A percentile compares a stretch with the other conserved stretches of the same genome.
Conservation (phyloP, 73 alveolate species). For the Paramecium tetraurelia region DNA sequence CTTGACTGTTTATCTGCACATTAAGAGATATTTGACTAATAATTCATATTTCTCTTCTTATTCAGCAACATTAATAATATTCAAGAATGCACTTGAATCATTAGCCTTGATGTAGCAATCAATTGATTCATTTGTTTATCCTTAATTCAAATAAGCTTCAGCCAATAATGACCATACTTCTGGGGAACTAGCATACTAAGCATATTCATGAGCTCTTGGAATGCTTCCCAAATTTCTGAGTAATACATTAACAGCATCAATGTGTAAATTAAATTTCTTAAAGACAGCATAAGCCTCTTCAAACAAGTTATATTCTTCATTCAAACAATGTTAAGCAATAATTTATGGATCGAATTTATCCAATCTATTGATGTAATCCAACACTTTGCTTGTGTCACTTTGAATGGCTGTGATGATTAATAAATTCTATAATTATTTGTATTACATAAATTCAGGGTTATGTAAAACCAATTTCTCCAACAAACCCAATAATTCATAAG, state of each 20-base stretch:
- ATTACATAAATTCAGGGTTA: constrained; percentile 95
- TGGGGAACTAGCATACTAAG: constrained; percentile 84
- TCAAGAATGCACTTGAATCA: constrained; percentile 83
- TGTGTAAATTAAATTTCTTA: constrained; percentile 80
- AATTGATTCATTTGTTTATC: constrained; percentile 87
- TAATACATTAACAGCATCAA: constrained; percentile 91
- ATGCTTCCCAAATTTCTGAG: constrained; percentile 82
- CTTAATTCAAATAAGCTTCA: constrained; percentile 91
- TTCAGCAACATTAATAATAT: constrained; percentile 90
- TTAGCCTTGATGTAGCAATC: constrained; percentile 94
- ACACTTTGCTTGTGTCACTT: constrained; percentile 95
- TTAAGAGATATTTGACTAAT: constrained; percentile 85
- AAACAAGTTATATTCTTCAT: constrained; percentile 78
- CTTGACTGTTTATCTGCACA: constrained; percentile 86
- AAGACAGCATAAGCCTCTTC: constrained; percentile 95
- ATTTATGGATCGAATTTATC: constrained; percentile 99
- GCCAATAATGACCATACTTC: constrained; percentile 98
- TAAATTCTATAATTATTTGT: constrained; percentile 96
- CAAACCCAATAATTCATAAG: constrained; percentile 97
- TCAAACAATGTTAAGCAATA: constrained; percentile 94
- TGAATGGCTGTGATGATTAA: constrained; percentile 98
- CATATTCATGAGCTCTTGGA: constrained; percentile 91
- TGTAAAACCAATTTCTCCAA: constrained; percentile 99
- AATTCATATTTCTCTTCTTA: constrained; percentile 82
- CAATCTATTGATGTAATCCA: constrained; percentile 98